Evolutionary conservation across 2,329 filamentous ascomycete species (phyloP).

Genomic region (Pseudohalonectria lignicola): DNA sequence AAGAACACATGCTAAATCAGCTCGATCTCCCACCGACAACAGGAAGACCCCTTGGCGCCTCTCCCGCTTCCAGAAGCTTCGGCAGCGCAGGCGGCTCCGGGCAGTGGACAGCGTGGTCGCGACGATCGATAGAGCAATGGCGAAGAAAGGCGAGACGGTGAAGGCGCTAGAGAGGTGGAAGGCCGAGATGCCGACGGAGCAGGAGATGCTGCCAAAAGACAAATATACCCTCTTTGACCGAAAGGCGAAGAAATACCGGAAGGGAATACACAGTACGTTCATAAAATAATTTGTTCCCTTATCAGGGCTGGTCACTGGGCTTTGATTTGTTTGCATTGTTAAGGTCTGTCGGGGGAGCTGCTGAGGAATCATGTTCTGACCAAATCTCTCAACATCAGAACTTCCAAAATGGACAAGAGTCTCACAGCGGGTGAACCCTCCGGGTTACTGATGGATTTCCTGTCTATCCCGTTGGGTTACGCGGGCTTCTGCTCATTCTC

Average conservation of each 20-base stretch:
- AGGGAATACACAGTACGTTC: constrained; percentile 92
- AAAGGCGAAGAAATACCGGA: constrained; percentile 90
- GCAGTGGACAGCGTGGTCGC: constrained; percentile 82
- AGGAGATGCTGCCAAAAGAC: constrained; percentile 90
- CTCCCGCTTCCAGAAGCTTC: constrained; percentile 80
- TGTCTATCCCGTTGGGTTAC: not conserved
- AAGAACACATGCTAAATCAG: not conserved
- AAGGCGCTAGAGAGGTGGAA: constrained; percentile 87
- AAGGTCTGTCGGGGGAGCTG: no score
- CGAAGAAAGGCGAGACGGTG: constrained; percentile 58
- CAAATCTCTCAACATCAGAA: no score
- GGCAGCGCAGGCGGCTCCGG: constrained; percentile 72
- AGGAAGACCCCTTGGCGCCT: constrained; percentile 97
- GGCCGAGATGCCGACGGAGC: constrained; percentile 87
- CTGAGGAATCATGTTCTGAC: no score
- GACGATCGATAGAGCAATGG: constrained; percentile 68
- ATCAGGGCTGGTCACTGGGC: no score
- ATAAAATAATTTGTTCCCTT: no score
- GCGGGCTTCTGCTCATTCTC: no score
- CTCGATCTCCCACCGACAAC: constrained; percentile 4
- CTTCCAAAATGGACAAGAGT: constrained; percentile 91
- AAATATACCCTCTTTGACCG: constrained; percentile 98
- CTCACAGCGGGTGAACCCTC: constrained; percentile 86
- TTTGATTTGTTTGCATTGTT: no score
- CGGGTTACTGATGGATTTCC: constrained; percentile 59